Evolutionary conservation across 1,284 basidiomycete species (phyloP).

Genomic region (Sanghuangporus sanghuang): DNA sequence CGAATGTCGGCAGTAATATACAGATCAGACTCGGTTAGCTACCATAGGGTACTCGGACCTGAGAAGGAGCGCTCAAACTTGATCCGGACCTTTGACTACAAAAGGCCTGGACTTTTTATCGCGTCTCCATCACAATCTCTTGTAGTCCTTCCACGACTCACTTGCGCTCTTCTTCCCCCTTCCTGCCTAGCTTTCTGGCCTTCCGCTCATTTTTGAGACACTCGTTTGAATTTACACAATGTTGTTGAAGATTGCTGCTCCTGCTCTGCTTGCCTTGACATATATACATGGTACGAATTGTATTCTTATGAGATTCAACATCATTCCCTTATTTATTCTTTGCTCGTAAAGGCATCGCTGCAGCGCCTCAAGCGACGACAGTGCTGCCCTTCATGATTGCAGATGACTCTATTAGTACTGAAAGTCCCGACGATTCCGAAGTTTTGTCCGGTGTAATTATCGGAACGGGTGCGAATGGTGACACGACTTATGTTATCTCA

Average conservation of each 20-base stretch:
- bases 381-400: background rate
- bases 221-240: background rate
- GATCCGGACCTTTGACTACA: no score
- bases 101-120: no score
- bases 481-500: background rate
- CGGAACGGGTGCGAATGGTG: background rate
- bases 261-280: background rate
- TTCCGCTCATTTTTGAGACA: background rate
- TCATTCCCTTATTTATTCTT: background rate
- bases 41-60: no score
- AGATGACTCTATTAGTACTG: background rate
- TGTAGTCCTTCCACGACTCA: no score
- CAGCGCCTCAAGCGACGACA: background rate
- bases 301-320: background rate
- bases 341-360: background rate
- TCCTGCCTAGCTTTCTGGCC: no score
- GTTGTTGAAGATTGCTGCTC: background rate
- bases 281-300: background rate
- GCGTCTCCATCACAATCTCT: no score
- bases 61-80: no score
- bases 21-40: no score
- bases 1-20: no score
- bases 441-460: background rate
- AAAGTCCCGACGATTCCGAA: background rate
- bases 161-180: no score